A percentile compares a stretch with the other conserved stretches of the same genome.
Conservation (phyloP, 495 filamentous ascomycete species). For the Neurospora sp. region DNA sequence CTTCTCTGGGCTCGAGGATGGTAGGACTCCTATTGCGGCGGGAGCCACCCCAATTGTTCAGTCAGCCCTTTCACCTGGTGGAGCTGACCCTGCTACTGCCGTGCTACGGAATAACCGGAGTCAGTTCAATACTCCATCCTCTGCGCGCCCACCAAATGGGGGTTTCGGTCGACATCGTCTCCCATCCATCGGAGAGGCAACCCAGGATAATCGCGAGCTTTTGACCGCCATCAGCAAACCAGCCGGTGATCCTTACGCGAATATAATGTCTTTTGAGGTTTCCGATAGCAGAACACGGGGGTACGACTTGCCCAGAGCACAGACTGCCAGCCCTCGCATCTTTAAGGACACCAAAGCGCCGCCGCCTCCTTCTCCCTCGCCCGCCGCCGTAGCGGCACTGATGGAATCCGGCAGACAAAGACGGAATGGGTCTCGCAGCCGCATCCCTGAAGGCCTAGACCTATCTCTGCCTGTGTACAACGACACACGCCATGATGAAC, state of each 20-base stretch:
- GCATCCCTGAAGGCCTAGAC: constrained; percentile 75
- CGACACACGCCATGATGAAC: constrained; percentile 37
- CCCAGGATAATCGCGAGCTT: constrained; percentile 26
- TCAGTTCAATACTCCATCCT: constrained; percentile 54
- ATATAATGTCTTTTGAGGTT: constrained; percentile 8
- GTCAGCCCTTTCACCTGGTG: constrained; percentile 71
- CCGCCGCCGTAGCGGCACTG: constrained; percentile 33
- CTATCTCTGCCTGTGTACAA: constrained; percentile 57
- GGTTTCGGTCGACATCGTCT: constrained; percentile 55
- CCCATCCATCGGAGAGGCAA: constrained; percentile 76
- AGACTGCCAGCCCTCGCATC: constrained; percentile 43
- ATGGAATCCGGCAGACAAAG: constrained; percentile 40
- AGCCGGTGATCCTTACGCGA: constrained; percentile 12
- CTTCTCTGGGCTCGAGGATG: constrained; percentile 55
- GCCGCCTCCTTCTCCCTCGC: constrained; percentile 43
- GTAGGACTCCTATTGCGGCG: constrained; percentile 65
- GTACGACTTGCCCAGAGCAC: constrained; percentile 25
- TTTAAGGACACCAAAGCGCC: constrained; percentile 28
- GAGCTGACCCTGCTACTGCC: constrained; percentile 51
- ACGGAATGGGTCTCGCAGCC: constrained; percentile 63
- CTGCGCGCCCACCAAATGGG: constrained; percentile 60
- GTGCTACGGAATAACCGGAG: constrained; percentile 52
- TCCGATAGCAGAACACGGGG: constrained; percentile 3
- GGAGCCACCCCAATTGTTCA: constrained; percentile 87
- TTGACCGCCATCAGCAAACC: constrained; percentile 17